Evolutionary conservation across 495 filamentous ascomycete genomes (phyloP).

Genomic region (Sphaerosporella brunnea): DNA sequence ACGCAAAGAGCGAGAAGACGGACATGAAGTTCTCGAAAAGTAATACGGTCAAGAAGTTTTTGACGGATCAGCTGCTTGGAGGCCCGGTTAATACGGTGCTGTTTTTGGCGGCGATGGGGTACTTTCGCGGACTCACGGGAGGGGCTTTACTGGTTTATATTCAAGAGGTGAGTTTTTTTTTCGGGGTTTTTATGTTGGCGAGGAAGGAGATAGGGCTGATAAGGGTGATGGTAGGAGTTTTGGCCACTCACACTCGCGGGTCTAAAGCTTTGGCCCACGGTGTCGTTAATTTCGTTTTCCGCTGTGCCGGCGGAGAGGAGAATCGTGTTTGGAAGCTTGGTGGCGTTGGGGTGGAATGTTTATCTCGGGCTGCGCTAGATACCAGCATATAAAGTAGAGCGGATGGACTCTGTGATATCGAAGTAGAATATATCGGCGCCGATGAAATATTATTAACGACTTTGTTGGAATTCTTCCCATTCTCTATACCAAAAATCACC

Average conservation of each 20-base stretch:
- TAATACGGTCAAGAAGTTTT: constrained; percentile 66
- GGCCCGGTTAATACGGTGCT: constrained; percentile 58
- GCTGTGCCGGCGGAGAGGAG: constrained; percentile 60
- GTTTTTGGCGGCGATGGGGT: constrained; percentile 35
- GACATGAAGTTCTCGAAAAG: constrained; percentile 37
- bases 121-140: constrained; percentile 8
- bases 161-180: constrained; percentile 12
- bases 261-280: constrained; percentile 68
- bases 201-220: constrained; percentile 15
- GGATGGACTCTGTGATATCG: no score
- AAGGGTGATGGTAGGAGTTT: constrained; percentile 39
- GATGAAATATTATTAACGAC: no score
- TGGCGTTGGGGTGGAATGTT: constrained; percentile 71
- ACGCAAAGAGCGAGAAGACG: constrained; percentile 11
- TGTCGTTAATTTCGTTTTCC: constrained; percentile 61
- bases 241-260: constrained; percentile 53
- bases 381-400: no score
- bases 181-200: no score
- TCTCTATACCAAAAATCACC: no score
- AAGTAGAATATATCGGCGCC: no score
- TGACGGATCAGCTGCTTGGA: constrained; percentile 65
- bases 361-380: no score
- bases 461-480: no score
- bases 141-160: constrained; percentile 13
- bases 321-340: constrained; percentile 58